Conservation (phyloP, 495 filamentous ascomycete genomes). For the Penicillium canariense region DNA sequence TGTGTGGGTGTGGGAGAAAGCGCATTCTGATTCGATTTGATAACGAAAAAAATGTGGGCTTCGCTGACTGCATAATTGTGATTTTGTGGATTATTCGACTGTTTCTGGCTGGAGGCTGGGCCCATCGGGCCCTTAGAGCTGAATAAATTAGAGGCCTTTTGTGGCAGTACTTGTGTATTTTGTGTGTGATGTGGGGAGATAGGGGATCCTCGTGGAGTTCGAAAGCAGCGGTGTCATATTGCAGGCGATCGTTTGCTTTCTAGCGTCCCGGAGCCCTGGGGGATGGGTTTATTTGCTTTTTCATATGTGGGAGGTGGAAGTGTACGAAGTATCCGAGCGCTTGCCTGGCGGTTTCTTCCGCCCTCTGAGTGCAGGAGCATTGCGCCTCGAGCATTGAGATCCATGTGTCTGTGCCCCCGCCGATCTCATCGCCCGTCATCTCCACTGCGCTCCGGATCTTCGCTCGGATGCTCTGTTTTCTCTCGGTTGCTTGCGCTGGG, state of each 20-base stretch:
- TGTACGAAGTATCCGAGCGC: conserved; percentile 18
- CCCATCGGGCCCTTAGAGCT: conserved; percentile 1
- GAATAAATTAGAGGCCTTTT: conserved; percentile 14
- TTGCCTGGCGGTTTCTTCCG: not conserved
- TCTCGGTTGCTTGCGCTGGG: no score
- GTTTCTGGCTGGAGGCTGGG: not conserved
- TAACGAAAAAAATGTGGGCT: conserved; percentile 1
- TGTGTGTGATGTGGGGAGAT: not conserved
- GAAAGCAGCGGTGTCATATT: conserved; percentile 4
- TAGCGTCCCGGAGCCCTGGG: no score
- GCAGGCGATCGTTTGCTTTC: conserved; percentile 4
- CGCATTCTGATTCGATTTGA: not conserved
- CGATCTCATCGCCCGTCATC: not conserved
- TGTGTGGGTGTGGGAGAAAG: not conserved
- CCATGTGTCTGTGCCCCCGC: not conserved
- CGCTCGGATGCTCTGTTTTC: no score
- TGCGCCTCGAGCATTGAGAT: not conserved
- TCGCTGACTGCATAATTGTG: conserved; percentile 15
- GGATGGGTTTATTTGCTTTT: conserved; percentile 10
- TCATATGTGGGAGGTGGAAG: not conserved
- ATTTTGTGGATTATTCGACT: conserved; percentile 1
- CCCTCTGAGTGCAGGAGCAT: not conserved
- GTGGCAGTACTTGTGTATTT: conserved; percentile 13
- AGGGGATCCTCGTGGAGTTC: conserved; percentile 5
- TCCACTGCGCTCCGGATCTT: no score